phyloP scores from a whole-genome alignment of 2,329 filamentous ascomycete species.

The Calonectria pteridis region DNA sequence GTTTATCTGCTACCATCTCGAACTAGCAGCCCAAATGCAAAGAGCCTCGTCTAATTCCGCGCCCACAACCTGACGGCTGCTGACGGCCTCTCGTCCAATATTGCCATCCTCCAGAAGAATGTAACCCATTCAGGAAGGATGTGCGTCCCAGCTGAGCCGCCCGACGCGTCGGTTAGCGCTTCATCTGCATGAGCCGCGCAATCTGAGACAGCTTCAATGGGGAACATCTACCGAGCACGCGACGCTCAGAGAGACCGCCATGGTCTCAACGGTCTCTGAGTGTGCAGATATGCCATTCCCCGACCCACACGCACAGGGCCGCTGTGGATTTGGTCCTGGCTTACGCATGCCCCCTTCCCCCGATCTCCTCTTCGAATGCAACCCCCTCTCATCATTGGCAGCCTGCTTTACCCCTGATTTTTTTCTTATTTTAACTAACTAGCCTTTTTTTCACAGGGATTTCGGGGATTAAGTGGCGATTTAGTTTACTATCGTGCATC shows the following conservation, averaged over 20 bases:
- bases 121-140: neutral
- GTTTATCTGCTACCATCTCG: neutral
- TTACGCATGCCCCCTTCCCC: conserved; percentile 4
- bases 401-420: neutral
- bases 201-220: neutral
- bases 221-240: neutral
- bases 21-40: neutral
- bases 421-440: neutral
- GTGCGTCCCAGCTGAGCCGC: neutral
- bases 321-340: neutral
- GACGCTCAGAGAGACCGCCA: no score
- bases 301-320: conserved; percentile 1
- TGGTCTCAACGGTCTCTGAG: no score
- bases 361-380: neutral
- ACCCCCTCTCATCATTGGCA: neutral
- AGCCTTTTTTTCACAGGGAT: no score
- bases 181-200: neutral
- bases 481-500: neutral
- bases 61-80: neutral
- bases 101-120: no score
- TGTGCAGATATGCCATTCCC: neutral
- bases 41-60: neutral
- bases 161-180: neutral
- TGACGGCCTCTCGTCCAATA: neutral
- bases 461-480: neutral